phyloP scores from a whole-genome alignment of 1,284 basidiomycete genomes.

The Hypsizygus ulmarius region DNA sequence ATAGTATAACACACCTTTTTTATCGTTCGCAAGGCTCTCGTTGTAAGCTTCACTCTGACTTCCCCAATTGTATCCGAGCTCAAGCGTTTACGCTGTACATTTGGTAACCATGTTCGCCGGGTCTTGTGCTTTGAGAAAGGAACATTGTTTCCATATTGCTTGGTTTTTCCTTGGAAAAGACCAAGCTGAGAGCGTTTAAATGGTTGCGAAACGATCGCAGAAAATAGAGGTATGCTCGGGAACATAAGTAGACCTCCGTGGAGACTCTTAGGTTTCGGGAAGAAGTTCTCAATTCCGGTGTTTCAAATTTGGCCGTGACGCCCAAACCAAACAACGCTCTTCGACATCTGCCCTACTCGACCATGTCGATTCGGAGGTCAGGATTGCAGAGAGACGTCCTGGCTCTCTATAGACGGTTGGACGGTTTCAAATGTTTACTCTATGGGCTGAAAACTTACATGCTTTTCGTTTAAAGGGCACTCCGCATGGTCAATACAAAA shows the following conservation, averaged over 20 bases:
- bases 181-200: slow-evolving; percentile 77
- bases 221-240: slow-evolving; percentile 25
- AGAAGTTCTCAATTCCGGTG: slow-evolving; percentile 3
- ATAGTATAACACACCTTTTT: slow-evolving; percentile 57
- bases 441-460: slow-evolving; percentile 1
- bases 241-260: slow-evolving; percentile 25
- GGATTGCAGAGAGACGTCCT: slow-evolving; percentile 73
- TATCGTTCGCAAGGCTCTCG: slow-evolving; percentile 73
- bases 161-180: slow-evolving; percentile 78
- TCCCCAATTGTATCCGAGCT: slow-evolving; percentile 63
- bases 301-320: slow-evolving; percentile 8
- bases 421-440: slow-evolving; percentile 1
- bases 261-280: neutral
- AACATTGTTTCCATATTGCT: slow-evolving; percentile 86
- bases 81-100: slow-evolving; percentile 74
- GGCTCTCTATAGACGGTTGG: slow-evolving; percentile 68
- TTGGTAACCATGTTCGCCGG: slow-evolving; percentile 87
- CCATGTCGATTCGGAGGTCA: slow-evolving; percentile 39
- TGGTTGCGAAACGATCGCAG: slow-evolving; percentile 48
- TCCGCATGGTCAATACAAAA: slow-evolving; percentile 71
- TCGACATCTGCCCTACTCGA: neutral
- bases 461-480: slow-evolving; percentile 45
- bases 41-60: slow-evolving; percentile 68
- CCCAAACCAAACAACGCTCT: slow-evolving; percentile 6
- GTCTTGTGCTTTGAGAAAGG: slow-evolving; percentile 91